Percentiles rank a stretch among this genome's conserved stretches.
phyloP scores from a whole-genome alignment of 495 filamentous ascomycete genomes.

The Cetradonia linearis region DNA sequence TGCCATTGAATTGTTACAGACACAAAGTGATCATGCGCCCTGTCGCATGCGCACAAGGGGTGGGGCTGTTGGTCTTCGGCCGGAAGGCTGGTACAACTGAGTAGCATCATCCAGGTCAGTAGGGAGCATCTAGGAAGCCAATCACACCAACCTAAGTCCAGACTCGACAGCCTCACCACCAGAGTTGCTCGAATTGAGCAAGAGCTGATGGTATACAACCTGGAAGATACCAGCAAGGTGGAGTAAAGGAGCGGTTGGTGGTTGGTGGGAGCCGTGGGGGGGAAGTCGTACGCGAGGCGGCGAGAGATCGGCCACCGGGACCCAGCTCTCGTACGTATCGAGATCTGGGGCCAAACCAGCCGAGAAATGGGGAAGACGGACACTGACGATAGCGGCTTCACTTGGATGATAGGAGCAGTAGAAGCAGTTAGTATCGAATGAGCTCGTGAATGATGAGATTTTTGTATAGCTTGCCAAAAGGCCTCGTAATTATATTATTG shows the following conservation, averaged over 20 bases:
- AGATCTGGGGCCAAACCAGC: constrained; percentile 6
- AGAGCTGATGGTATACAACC: background rate
- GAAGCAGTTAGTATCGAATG: background rate
- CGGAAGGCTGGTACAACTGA: constrained; percentile 1
- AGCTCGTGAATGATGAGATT: too few relatives aligned
- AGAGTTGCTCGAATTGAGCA: background rate
- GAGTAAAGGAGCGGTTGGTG: background rate
- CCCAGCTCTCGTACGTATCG: constrained; percentile 1
- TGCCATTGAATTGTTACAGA: constrained; percentile 19
- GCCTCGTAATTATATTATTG: too few relatives aligned
- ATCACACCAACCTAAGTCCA: background rate
- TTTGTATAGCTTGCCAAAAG: background rate
- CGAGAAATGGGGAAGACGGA: background rate
- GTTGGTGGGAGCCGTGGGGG: background rate
- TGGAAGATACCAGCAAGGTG: background rate
- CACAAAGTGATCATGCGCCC: constrained; percentile 1
- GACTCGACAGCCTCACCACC: background rate
- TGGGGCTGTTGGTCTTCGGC: background rate
- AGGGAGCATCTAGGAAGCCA: background rate
- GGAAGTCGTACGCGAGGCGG: constrained; percentile 8
- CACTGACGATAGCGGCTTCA: background rate
- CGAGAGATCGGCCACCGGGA: constrained; percentile 3
- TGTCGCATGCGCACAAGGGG: constrained; percentile 6
- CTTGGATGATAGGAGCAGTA: background rate
- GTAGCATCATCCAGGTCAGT: background rate